Evolutionary conservation across 2,329 filamentous ascomycete genomes (phyloP), one percentile per base, ranked within the genome.

Genomic region (Penicillium vulpinum): DNA sequence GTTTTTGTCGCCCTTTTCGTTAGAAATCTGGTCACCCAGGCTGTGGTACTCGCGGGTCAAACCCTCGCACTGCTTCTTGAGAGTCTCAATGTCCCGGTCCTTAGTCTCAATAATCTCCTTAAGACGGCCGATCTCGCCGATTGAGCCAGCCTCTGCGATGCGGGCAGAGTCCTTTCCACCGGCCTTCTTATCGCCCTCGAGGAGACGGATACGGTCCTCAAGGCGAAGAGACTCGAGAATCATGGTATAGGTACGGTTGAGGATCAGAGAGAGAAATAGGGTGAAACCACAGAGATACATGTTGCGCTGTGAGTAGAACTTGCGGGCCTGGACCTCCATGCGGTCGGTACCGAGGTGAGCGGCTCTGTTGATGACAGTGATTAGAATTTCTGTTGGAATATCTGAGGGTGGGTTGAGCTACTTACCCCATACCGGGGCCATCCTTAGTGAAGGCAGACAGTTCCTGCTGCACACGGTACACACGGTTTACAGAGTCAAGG

Each of bases 271-370:
- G 61, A 99, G 88, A 86, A 99, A 97, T 62, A 99, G 88, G 5
- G 94, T 99, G 83, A 99, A 99, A 69, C 94, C 94, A 78, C 94
- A 97, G 61, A 99, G 92, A 81, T 99, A 99, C 94, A 99, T 99
- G 87, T 99, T 99, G 78, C 94, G 92, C 82, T 99, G 93, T 61
- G 92, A 96, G 85, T 99, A 99, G 84, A 99, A 99, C 81, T 99
- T 99, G 84, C 94, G 92, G 64, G 94, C 93, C 79, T 99, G 94
- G 51, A 97, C 93, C 80, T 99, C 94, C 85, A 96, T 92, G 63
- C 94, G 93, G 75, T 97, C 94, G 73, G 91, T 88, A 62, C 94
- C 93, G 69, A 97, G 86, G 58, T 92, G 87, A 50, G 87, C 85
- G 56, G 83, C 81, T 72, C 89, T 86, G 66, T 62, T 51, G 53